Base-by-base conservation (phyloP, 345 rosid species). In the Barbarea vulgaris region DNA sequence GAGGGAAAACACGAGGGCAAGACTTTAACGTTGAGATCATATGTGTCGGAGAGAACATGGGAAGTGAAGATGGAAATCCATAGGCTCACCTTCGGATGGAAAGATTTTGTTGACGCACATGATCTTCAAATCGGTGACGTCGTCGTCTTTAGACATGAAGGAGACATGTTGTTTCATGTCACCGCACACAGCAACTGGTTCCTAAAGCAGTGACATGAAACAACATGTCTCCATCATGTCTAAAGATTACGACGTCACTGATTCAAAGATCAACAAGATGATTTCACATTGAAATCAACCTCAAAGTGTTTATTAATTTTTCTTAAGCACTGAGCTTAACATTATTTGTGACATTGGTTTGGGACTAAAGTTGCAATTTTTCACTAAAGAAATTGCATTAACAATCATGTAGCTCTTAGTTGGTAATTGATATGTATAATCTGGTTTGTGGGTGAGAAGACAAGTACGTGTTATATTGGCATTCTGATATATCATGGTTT, bases 191-290 rank as follows among this genome's bases (percentile, higher is more conserved):
- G 42, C n/a, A 57, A 36, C 60, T 57, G 4, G 73, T 11, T 44
- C 72, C 78, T 5, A 74, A 9, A 10, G 30, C 57, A 33, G 59
- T 65, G 66, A 74, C 78, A 48, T 66, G 24, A 6, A 74, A 57
- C 66, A 13, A 13, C 66, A 55, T 17, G 41, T 72, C 62, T 53
- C 71, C 71, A 30, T 74, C 51, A 48, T 55, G 66, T 55, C 72
- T 65, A 11, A 74, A 74, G 3, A 74, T 9, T 15, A 66, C 22
- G 1, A 74, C 3, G 27, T 74, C 72, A 54, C 78, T 66, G n/a
- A n/a, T n/a, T n/a, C n/a, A n/a, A n/a, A n/a, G n/a, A n/a, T n/a
- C n/a, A n/a, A n/a, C n/a, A n/a, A n/a, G n/a, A n/a, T n/a, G n/a
- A n/a, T n/a, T n/a, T n/a, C n/a, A n/a, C n/a, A n/a, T n/a, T n/a